Conservation (phyloP, 345 rosid species). For the Hibiscus mutabilis region DNA sequence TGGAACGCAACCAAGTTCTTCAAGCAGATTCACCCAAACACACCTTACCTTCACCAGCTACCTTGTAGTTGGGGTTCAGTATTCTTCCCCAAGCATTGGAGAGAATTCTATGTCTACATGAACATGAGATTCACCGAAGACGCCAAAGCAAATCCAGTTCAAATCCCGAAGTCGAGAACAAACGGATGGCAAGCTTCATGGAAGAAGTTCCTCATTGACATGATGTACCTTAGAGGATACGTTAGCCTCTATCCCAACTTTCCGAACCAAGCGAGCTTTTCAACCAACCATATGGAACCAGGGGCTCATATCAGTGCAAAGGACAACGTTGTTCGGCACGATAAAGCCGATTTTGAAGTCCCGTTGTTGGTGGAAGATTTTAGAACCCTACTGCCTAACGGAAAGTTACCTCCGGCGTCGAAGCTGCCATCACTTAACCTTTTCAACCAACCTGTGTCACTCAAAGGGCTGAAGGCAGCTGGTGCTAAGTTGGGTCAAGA, state of each 20-base stretch:
- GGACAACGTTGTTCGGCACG: conserved; percentile 78
- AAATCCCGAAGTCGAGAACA: conserved; percentile 90
- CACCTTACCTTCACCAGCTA: conserved; percentile 90
- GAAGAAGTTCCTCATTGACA: conserved; percentile 93
- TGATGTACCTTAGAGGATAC: conserved; percentile 97
- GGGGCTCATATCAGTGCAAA: conserved; percentile 94
- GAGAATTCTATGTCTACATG: conserved; percentile 98
- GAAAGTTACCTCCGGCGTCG: conserved; percentile 74
- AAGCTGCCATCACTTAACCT: conserved; percentile 79
- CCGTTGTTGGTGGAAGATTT: conserved; percentile 76
- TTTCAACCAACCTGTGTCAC: conserved; percentile 84
- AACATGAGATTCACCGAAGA: conserved; percentile 93
- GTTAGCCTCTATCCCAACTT: conserved; percentile 93
- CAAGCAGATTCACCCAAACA: conserved; percentile 75
- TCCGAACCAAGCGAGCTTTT: conserved; percentile 85
- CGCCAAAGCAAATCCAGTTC: conserved; percentile 84
- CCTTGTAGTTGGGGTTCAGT: conserved; percentile 99
- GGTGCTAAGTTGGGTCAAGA: conserved; percentile 95
- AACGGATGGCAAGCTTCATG: conserved; percentile 99
- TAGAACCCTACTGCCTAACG: conserved; percentile 50
- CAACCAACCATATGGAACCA: conserved; percentile 98
- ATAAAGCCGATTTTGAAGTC: conserved; percentile 81
- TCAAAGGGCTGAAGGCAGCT: conserved; percentile 91
- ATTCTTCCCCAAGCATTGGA: conserved; percentile 98
- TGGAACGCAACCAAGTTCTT: conserved; percentile 89